These are phyloP conservation scores for Paramecium sonneborni DNA, from an alignment of 73 alveolate species.

Conservation along the genomic window DNA sequence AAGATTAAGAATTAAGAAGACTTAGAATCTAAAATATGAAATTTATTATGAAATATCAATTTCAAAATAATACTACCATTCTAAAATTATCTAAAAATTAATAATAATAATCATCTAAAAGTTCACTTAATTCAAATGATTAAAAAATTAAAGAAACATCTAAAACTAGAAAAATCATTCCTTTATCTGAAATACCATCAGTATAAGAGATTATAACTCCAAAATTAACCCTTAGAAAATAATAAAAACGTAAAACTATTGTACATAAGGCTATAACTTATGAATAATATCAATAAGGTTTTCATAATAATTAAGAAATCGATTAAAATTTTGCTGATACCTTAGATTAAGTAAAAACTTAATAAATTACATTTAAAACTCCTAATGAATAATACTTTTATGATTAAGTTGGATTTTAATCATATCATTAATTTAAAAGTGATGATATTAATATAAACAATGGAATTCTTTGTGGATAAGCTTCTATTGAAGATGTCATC, in stretches of 20 bases:
- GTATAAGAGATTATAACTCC: neutral
- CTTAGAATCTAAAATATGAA: neutral
- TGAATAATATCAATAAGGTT: neutral
- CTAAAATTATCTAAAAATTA: neutral
- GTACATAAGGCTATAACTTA: neutral
- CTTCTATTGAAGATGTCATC: constrained; percentile 15
- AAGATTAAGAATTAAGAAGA: neutral
- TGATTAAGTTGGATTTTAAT: neutral
- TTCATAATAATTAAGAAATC: neutral
- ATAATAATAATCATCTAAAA: neutral
- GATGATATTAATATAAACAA: neutral
- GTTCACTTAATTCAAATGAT: neutral
- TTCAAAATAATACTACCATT: neutral
- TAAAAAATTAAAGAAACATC: neutral
- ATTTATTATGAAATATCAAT: neutral
- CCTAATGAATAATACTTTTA: neutral
- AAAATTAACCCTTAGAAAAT: neutral
- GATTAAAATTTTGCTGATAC: neutral
- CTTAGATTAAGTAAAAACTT: neutral
- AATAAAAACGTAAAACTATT: neutral
- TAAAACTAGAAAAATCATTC: neutral
- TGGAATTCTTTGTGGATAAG: neutral
- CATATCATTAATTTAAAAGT: neutral
- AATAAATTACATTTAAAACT: neutral
- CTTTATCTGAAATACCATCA: neutral